Conservation (phyloP, 2,329 filamentous ascomycete species). For the Blumeriella jaapii region DNA sequence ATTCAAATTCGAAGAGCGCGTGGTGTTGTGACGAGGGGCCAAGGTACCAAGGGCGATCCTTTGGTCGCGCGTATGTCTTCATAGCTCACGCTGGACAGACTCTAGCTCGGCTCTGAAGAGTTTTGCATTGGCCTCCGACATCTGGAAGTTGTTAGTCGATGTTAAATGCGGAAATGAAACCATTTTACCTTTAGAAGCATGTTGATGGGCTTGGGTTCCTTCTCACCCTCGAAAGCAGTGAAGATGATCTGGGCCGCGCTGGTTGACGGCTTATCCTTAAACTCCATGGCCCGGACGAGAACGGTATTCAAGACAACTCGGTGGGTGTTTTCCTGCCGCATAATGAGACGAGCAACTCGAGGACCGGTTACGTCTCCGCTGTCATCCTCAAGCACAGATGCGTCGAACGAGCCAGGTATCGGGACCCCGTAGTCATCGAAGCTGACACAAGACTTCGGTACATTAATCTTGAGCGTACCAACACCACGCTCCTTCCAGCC, state of each 20-base stretch:
- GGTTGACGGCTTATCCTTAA: conserved; percentile 60
- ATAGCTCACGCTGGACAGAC: conserved; percentile 27
- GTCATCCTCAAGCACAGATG: conserved; percentile 38
- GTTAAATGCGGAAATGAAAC: conserved; percentile 9
- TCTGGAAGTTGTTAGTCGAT: conserved; percentile 17
- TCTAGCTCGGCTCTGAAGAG: conserved; percentile 26
- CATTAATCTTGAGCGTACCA: conserved; percentile 77
- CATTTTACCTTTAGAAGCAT: conserved; percentile 48
- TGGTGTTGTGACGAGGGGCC: too few relatives aligned
- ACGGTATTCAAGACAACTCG: conserved; percentile 79
- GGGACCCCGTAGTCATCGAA: conserved; percentile 40
- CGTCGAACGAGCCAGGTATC: conserved; percentile 44
- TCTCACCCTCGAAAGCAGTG: conserved; percentile 48
- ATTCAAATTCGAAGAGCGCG: conserved; percentile 1
- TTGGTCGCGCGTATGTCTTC: conserved; percentile 1
- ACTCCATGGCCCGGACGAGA: conserved; percentile 66
- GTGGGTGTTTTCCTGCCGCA: conserved; percentile 84
- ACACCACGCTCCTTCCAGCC: conserved; percentile 84
- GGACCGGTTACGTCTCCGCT: conserved; percentile 26
- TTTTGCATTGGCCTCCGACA: conserved; percentile 25
- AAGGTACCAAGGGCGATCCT: not conserved
- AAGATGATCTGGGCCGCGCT: conserved; percentile 47
- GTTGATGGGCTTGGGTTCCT: conserved; percentile 41
- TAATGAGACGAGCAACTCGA: conserved; percentile 59
- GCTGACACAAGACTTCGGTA: conserved; percentile 44